A percentile compares a stretch with the other conserved stretches of the same genome.
phyloP scores from a whole-genome alignment of 495 filamentous ascomycete genomes.

The Aspergillus egyptiacus region DNA sequence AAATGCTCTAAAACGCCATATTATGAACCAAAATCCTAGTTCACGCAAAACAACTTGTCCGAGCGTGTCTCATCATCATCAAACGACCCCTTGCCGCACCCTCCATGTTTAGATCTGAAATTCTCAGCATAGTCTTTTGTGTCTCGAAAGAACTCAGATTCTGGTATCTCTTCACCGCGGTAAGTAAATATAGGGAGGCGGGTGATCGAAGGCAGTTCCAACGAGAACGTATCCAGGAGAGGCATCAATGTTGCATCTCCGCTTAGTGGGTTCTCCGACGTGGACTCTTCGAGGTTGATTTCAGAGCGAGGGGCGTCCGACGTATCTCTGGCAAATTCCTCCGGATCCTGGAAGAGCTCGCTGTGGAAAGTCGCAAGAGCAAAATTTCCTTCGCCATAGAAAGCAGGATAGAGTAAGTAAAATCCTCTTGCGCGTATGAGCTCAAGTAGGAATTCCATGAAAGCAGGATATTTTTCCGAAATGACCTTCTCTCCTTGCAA shows the following conservation, averaged over 20 bases:
- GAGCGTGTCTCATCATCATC: slow-evolving; percentile 15
- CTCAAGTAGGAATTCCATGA: slow-evolving; percentile 70
- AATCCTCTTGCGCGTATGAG: slow-evolving; percentile 68
- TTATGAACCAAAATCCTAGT: neutral
- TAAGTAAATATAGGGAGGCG: slow-evolving; percentile 34
- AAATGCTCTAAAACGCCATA: neutral
- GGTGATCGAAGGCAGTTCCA: slow-evolving; percentile 29
- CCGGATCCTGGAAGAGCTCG: slow-evolving; percentile 63
- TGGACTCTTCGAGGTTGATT: neutral
- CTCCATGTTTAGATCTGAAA: slow-evolving; percentile 35
- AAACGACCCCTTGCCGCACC: slow-evolving; percentile 20
- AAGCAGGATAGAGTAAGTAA: slow-evolving; percentile 65
- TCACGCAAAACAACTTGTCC: slow-evolving; percentile 31
- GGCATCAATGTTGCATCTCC: slow-evolving; percentile 25
- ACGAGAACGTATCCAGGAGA: slow-evolving; percentile 29
- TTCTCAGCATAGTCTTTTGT: slow-evolving; percentile 26
- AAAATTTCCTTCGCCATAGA: slow-evolving; percentile 33
- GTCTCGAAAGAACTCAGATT: slow-evolving; percentile 10
- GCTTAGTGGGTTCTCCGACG: slow-evolving; percentile 19
- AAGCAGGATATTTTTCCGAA: slow-evolving; percentile 62
- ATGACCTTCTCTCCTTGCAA: slow-evolving; percentile 29
- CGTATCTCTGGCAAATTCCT: slow-evolving; percentile 44
- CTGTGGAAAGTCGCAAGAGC: slow-evolving; percentile 62
- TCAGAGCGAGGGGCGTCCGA: slow-evolving; percentile 6
- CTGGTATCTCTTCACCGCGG: slow-evolving; percentile 24